These are phyloP conservation scores for Cynara cardunculus DNA, from an alignment of 129 eudicot species.

Conservation along the genomic window DNA sequence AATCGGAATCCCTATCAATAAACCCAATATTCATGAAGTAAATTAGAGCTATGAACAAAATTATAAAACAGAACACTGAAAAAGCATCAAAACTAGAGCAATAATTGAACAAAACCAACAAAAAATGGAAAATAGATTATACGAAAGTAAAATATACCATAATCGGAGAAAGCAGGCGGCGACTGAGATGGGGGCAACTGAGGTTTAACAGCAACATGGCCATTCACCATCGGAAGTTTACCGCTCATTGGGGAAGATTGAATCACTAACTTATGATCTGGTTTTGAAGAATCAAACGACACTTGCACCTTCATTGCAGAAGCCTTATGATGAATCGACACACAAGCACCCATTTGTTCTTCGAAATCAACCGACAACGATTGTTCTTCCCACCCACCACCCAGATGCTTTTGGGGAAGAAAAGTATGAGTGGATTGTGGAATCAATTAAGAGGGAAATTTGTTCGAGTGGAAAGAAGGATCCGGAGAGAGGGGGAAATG, in stretches of 20 bases:
- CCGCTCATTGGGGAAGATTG: slow-evolving; percentile 18
- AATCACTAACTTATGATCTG: slow-evolving; percentile 26
- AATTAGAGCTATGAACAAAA: neutral
- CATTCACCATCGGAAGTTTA: slow-evolving; percentile 23
- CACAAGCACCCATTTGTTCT: slow-evolving; percentile 47
- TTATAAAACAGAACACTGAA: neutral
- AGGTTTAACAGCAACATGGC: slow-evolving; percentile 38
- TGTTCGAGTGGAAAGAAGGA: slow-evolving; percentile 14
- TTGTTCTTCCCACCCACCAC: slow-evolving; percentile 7
- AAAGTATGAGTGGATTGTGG: slow-evolving; percentile 17
- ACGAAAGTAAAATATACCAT: slow-evolving; percentile 24
- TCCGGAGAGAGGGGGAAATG: slow-evolving; percentile 7
- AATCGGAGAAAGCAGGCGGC: slow-evolving; percentile 15
- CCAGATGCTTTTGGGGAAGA: neutral
- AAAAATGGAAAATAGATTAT: neutral
- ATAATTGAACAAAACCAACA: neutral
- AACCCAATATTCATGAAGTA: neutral
- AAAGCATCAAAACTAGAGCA: neutral
- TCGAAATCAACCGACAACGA: neutral
- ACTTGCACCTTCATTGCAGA: slow-evolving; percentile 27
- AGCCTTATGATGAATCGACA: slow-evolving; percentile 31
- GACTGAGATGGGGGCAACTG: slow-evolving; percentile 34
- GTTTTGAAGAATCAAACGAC: slow-evolving; percentile 26
- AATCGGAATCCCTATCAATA: neutral
- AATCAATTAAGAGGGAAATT: slow-evolving; percentile 2